Percentiles rank a stretch among this genome's conserved stretches.
These are phyloP conservation scores for Lachancea sp. DNA, from an alignment of 805 yeast species.

Conservation along the genomic window DNA sequence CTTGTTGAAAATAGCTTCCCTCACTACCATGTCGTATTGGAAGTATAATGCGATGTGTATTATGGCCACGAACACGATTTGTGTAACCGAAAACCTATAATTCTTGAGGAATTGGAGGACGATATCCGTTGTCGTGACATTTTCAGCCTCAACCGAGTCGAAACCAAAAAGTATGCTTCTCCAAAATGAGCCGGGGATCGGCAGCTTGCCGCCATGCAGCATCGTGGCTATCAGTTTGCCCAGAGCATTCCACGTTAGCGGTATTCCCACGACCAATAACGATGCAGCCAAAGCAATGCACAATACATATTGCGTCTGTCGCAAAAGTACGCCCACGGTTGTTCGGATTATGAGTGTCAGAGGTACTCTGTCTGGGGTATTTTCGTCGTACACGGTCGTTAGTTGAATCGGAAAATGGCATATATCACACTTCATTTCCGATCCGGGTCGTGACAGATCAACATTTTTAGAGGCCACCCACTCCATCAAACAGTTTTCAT, in stretches of 20 bases:
- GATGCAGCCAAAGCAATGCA: slow-evolving; percentile 26
- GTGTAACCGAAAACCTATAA: slow-evolving; percentile 26
- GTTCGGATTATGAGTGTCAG: slow-evolving; percentile 40
- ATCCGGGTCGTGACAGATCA: slow-evolving; percentile 32
- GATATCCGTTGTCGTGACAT: slow-evolving; percentile 7
- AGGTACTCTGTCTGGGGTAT: slow-evolving; percentile 64
- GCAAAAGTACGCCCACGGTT: slow-evolving; percentile 21
- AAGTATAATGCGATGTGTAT: slow-evolving; percentile 44
- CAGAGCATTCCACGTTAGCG: slow-evolving; percentile 49
- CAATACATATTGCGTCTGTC: slow-evolving; percentile 14
- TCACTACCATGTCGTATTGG: slow-evolving; percentile 63
- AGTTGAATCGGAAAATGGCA: slow-evolving; percentile 73
- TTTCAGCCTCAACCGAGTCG: slow-evolving; percentile 10
- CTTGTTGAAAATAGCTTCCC: slow-evolving; percentile 62
- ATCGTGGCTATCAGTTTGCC: slow-evolving; percentile 48
- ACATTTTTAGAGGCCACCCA: slow-evolving; percentile 55
- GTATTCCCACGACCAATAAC: slow-evolving; percentile 47
- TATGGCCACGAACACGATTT: slow-evolving; percentile 37
- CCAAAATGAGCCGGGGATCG: slow-evolving; percentile 30
- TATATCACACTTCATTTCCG: slow-evolving; percentile 72
- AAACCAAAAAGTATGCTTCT: slow-evolving; percentile 27
- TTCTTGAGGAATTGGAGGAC: slow-evolving; percentile 17
- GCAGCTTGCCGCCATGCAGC: slow-evolving; percentile 48
- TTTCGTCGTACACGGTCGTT: slow-evolving; percentile 54
- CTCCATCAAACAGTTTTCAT: slow-evolving; percentile 82